Percentiles rank a stretch among this genome's conserved stretches.
Evolutionary conservation across 1,139 yeast species (phyloP).

Genomic region (Hansenula anomala): DNA sequence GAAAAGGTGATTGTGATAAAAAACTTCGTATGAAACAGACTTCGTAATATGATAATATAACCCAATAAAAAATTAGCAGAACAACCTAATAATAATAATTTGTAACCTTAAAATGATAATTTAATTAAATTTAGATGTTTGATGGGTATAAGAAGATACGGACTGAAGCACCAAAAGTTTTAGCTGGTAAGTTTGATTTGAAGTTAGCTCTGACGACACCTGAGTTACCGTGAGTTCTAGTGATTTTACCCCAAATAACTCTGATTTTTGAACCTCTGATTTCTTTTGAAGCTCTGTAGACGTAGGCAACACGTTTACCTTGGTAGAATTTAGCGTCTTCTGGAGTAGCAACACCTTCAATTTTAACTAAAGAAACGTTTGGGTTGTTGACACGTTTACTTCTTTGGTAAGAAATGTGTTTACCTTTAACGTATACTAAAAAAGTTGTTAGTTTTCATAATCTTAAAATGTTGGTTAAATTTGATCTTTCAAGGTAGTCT

Average conservation of each 20-base stretch:
- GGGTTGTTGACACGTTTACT: constrained; percentile 98
- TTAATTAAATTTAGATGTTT: constrained; percentile 71
- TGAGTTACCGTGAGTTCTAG: constrained; percentile 98
- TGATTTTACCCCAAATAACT: constrained; percentile 98
- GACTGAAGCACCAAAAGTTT: constrained; percentile 99
- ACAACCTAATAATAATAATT: not conserved
- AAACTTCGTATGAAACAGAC: not conserved
- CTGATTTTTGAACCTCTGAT: constrained; percentile 98
- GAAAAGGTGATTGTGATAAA: too few relatives aligned
- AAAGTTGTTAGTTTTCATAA: constrained; percentile 1
- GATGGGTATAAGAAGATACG: constrained; percentile 99
- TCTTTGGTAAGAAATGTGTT: constrained; percentile 99
- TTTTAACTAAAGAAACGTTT: constrained; percentile 92
- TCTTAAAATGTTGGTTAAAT: too few relatives aligned
- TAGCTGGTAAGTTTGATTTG: constrained; percentile 98
- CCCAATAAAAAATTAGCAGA: not conserved
- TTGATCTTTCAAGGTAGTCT: too few relatives aligned
- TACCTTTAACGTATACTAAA: constrained; percentile 98
- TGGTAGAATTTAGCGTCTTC: constrained; percentile 98
- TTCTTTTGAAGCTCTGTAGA: constrained; percentile 98
- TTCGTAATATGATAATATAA: constrained; percentile 1
- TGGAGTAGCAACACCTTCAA: constrained; percentile 90
- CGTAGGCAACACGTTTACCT: constrained; percentile 99
- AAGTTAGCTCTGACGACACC: constrained; percentile 99
- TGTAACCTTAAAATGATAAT: not conserved